Percentiles rank a stretch among this genome's conserved stretches.
phyloP scores from a whole-genome alignment of 768 basidiomycete species.

The Pleurotus citrinopileatus region DNA sequence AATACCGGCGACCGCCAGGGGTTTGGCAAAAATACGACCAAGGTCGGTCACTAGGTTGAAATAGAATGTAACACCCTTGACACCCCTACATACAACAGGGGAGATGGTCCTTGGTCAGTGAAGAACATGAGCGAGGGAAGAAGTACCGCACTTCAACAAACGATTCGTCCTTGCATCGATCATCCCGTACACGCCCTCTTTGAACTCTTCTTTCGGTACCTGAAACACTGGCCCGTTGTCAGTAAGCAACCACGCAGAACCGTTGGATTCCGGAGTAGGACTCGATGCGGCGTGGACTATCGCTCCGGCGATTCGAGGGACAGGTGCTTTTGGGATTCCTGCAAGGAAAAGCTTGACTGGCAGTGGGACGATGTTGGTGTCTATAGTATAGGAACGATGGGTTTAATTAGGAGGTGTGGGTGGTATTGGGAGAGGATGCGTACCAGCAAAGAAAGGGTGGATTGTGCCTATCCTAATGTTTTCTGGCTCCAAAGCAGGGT shows the following conservation, averaged over 20 bases:
- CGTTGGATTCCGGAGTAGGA: slow-evolving; percentile 40
- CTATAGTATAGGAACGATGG: slow-evolving; percentile 20
- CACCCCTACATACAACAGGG: too few relatives aligned
- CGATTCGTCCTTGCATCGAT: slow-evolving; percentile 42
- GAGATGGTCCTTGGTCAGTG: neutral
- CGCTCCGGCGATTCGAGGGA: slow-evolving; percentile 46
- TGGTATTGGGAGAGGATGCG: slow-evolving; percentile 2
- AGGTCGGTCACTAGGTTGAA: neutral
- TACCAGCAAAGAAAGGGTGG: slow-evolving; percentile 55
- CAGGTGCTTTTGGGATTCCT: slow-evolving; percentile 47
- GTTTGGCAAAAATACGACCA: neutral
- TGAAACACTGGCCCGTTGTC: slow-evolving; percentile 50
- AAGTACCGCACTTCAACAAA: slow-evolving; percentile 24
- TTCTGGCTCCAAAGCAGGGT: slow-evolving; percentile 28
- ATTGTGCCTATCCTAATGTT: slow-evolving; percentile 45
- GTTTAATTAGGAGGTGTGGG: neutral
- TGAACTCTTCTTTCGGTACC: slow-evolving; percentile 44
- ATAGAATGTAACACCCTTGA: neutral
- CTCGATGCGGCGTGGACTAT: slow-evolving; percentile 52
- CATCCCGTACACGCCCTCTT: slow-evolving; percentile 50
- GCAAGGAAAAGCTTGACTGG: slow-evolving; percentile 39
- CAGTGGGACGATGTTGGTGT: slow-evolving; percentile 45
- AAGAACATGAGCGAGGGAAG: neutral
- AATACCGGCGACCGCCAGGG: neutral
- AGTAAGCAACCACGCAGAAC: slow-evolving; percentile 42